These are phyloP conservation scores for Polytrichum commune DNA, from an alignment of 225 moss, liverwort and hornwort genomes.

Conservation along the genomic window DNA sequence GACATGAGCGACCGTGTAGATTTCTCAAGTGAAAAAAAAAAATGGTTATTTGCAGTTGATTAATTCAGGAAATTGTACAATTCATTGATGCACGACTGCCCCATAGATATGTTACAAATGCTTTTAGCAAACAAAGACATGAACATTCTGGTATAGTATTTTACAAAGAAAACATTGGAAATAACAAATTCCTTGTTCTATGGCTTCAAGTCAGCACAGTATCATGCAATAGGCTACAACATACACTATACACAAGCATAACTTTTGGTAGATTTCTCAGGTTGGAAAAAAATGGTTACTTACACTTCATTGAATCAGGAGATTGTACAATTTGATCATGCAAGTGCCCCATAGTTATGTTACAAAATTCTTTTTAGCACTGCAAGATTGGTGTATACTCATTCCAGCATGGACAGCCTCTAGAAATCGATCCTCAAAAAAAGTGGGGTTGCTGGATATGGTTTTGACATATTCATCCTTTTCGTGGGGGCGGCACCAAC, in stretches of 20 bases:
- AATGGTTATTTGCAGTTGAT: conserved; percentile 3
- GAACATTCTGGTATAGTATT: too few species aligned
- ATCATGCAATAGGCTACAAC: too few species aligned
- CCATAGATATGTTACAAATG: conserved; percentile 21
- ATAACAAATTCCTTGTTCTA: too few species aligned
- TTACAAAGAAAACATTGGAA: too few species aligned
- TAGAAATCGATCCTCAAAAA: conserved; percentile 19
- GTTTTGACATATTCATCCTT: not conserved
- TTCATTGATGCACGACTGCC: conserved; percentile 11
- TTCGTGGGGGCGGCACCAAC: not conserved
- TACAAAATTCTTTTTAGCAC: conserved; percentile 20
- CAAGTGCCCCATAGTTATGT: conserved; percentile 7
- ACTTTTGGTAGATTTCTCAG: too few species aligned
- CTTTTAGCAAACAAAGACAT: not conserved
- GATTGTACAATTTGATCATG: conserved; percentile 30
- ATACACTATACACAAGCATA: too few species aligned
- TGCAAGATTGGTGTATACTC: conserved; percentile 7
- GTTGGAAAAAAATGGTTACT: not conserved
- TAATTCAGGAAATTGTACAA: conserved; percentile 37
- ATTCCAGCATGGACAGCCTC: conserved; percentile 27
- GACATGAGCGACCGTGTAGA: too few species aligned
- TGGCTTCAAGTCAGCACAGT: too few species aligned
- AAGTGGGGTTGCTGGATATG: conserved; percentile 2
- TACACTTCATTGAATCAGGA: conserved; percentile 27
- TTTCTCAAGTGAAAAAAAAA: not conserved